Percentiles rank a stretch among this genome's conserved stretches.
phyloP scores from a whole-genome alignment of 2,329 filamentous ascomycete species.

The Nemania bipapillata region DNA sequence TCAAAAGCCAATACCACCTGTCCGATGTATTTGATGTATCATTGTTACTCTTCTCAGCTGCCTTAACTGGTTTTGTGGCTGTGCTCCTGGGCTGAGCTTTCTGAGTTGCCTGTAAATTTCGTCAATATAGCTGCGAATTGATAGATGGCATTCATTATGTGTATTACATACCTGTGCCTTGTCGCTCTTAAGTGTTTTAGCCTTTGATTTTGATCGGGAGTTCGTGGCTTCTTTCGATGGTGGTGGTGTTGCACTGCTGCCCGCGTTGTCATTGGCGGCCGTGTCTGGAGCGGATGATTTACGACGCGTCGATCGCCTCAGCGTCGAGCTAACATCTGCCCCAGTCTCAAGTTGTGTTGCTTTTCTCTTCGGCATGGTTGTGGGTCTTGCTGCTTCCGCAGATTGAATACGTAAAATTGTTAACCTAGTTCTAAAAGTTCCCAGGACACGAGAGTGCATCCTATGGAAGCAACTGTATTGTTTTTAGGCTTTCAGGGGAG shows the following conservation, averaged over 20 bases:
- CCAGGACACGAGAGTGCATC: not conserved
- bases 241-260: not conserved
- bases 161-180: constrained; percentile 28
- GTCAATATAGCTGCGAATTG: constrained; percentile 7
- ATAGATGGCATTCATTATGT: not conserved
- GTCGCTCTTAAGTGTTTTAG: not conserved
- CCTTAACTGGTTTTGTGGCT: constrained; percentile 23
- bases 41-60: constrained; percentile 22
- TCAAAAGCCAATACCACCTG: constrained; percentile 78
- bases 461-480: not conserved
- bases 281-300: constrained; percentile 22
- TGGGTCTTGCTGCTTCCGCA: not conserved
- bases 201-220: constrained; percentile 4
- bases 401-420: too few relatives aligned
- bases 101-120: constrained; percentile 1
- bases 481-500: not conserved
- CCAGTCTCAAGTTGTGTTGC: constrained; percentile 27
- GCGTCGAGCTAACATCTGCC: not conserved
- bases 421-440: not conserved
- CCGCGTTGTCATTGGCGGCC: constrained; percentile 9
- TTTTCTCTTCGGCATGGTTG: constrained; percentile 38
- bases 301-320: constrained; percentile 39
- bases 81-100: constrained; percentile 17
- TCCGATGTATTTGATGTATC: constrained; percentile 26
- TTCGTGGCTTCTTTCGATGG: not conserved